Evolutionary conservation across 306 rosid species (phyloP).

Genomic region (Argentina anserina): DNA sequence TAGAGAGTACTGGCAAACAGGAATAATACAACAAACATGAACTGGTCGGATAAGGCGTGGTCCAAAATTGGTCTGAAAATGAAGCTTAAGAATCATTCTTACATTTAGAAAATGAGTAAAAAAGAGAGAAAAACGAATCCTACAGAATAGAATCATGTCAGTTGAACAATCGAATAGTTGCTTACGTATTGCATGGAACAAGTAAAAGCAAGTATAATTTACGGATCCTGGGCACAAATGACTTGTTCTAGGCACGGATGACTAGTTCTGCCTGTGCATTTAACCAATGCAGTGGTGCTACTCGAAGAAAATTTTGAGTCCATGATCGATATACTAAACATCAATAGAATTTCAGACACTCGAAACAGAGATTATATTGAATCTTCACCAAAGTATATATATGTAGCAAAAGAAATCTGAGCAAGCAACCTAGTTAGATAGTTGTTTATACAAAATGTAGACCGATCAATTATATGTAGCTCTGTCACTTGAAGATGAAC

Average conservation of each 20-base stretch:
- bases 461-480: no score
- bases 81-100: background rate
- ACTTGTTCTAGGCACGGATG: background rate
- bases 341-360: background rate
- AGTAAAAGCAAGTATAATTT: background rate
- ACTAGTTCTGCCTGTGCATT: background rate
- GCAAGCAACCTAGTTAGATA: background rate
- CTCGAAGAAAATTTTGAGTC: background rate
- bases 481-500: conserved; percentile 6
- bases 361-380: conserved; percentile 12
- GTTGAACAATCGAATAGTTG: conserved; percentile 11
- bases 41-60: conserved; percentile 18
- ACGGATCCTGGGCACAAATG: background rate
- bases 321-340: background rate
- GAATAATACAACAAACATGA: conserved; percentile 6
- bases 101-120: background rate
- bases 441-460: conserved; percentile 11
- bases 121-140: background rate
- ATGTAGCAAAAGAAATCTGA: conserved; percentile 11
- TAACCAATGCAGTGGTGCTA: background rate
- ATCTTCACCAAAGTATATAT: background rate
- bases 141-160: conserved; percentile 16
- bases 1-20: conserved; percentile 1
- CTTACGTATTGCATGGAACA: background rate
- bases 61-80: background rate